Percentiles rank a stretch among this genome's conserved stretches.
Conservation (phyloP, 495 filamentous ascomycete genomes). For the Neurospora hispaniola region DNA sequence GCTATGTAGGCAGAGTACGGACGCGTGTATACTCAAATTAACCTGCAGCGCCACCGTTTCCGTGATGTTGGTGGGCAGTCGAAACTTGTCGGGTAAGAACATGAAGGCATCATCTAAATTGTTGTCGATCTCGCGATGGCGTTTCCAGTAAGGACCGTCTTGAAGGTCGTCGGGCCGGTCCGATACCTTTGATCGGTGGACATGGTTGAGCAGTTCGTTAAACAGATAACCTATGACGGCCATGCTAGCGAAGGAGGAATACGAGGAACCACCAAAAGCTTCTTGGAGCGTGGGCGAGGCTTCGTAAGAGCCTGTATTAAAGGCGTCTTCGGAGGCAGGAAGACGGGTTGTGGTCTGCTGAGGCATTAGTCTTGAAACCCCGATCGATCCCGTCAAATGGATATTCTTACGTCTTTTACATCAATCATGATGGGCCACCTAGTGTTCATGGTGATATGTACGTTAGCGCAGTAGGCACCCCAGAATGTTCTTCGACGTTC, state of each 20-base stretch:
- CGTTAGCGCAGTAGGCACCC: conserved; percentile 41
- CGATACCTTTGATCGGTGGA: conserved; percentile 26
- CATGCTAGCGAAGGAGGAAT: conserved; percentile 31
- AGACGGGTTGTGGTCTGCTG: conserved; percentile 34
- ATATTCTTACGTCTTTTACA: conserved; percentile 21
- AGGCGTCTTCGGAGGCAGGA: conserved; percentile 34
- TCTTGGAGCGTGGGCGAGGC: conserved; percentile 23
- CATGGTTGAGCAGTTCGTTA: conserved; percentile 30
- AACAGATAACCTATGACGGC: conserved; percentile 32
- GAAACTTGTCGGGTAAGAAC: conserved; percentile 32
- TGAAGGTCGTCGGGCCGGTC: conserved; percentile 31
- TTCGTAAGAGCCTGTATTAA: conserved; percentile 23
- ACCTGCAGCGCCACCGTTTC: conserved; percentile 30
- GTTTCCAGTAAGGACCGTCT: conserved; percentile 33
- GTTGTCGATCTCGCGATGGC: conserved; percentile 38
- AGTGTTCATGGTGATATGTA: conserved; percentile 35
- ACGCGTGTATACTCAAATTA: conserved; percentile 35
- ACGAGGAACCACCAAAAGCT: conserved; percentile 24
- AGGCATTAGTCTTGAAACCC: not conserved
- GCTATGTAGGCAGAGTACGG: conserved; percentile 34
- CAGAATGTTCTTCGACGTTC: conserved; percentile 43
- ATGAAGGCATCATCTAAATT: conserved; percentile 35
- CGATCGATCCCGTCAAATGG: not conserved
- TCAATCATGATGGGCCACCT: conserved; percentile 39
- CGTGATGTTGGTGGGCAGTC: conserved; percentile 26